Evolutionary conservation across 371 early-diverging fungal species (phyloP).

Genomic region (Rhizopus sp.): DNA sequence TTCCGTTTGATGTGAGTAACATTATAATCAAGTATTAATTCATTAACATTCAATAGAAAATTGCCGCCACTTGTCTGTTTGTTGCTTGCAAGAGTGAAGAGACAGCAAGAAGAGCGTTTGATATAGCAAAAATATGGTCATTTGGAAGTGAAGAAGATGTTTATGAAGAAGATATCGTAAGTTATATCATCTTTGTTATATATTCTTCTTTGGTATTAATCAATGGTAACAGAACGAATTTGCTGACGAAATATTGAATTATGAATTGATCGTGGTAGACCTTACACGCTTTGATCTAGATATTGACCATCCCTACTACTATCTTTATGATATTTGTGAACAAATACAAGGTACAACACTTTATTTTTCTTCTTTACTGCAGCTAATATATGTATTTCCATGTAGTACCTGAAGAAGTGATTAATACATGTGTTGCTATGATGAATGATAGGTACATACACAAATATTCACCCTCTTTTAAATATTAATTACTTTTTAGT

Average conservation of each 20-base stretch:
- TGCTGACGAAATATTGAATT: constrained; percentile 60
- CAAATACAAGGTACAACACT: constrained; percentile 36
- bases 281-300: constrained; percentile 78
- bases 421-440: constrained; percentile 60
- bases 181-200: not conserved
- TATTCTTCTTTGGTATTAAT: not conserved
- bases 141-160: constrained; percentile 18
- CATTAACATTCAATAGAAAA: constrained; percentile 47
- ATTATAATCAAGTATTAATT: not conserved
- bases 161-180: constrained; percentile 31
- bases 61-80: constrained; percentile 76
- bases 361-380: not conserved
- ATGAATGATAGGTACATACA: constrained; percentile 52
- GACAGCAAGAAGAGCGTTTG: constrained; percentile 59
- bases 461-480: too few relatives aligned
- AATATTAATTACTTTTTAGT: constrained; percentile 15
- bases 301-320: constrained; percentile 72
- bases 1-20: constrained; percentile 28
- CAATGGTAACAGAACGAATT: constrained; percentile 35
- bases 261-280: constrained; percentile 71
- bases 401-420: constrained; percentile 24
- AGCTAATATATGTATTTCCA: not conserved
- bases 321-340: constrained; percentile 47
- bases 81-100: constrained; percentile 86
- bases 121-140: constrained; percentile 50